A percentile compares a stretch with the other conserved stretches of the same genome.
Evolutionary conservation across 768 basidiomycete genomes (phyloP).

Genomic region (Cubamyces lactineus): DNA sequence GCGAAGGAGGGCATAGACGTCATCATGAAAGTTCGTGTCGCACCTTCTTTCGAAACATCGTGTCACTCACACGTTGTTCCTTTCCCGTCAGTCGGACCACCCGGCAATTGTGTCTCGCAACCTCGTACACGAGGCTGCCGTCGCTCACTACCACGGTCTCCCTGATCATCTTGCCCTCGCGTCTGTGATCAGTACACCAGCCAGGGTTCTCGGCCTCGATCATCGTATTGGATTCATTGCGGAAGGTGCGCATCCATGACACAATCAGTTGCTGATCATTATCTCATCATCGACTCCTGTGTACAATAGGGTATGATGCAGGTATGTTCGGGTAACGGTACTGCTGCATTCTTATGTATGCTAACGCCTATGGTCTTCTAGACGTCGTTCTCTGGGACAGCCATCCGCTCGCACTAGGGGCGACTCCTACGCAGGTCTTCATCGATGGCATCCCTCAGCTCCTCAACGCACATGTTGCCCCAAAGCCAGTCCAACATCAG

Average conservation of each 20-base stretch:
- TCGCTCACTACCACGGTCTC: slow-evolving; percentile 69
- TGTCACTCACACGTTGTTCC: neutral
- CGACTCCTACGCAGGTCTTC: slow-evolving; percentile 80
- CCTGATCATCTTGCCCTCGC: slow-evolving; percentile 55
- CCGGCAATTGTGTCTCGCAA: slow-evolving; percentile 64
- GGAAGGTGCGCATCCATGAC: slow-evolving; percentile 45
- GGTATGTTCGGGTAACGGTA: slow-evolving; percentile 27
- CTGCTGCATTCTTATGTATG: neutral
- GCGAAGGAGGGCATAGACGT: slow-evolving; percentile 52
- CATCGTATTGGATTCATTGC: slow-evolving; percentile 73
- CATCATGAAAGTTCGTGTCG: slow-evolving; percentile 50
- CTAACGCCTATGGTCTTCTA: slow-evolving; percentile 13
- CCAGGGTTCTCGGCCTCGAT: slow-evolving; percentile 62
- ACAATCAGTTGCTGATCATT: neutral
- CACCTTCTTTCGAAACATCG: neutral
- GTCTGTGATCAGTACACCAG: slow-evolving; percentile 68
- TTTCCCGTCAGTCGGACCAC: slow-evolving; percentile 51
- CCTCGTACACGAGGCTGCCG: slow-evolving; percentile 71
- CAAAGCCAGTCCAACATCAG: slow-evolving; percentile 56
- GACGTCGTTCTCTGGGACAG: slow-evolving; percentile 69
- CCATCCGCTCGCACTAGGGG: slow-evolving; percentile 77
- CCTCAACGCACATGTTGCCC: slow-evolving; percentile 37
- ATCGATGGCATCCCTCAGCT: slow-evolving; percentile 82
- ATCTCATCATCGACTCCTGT: neutral
- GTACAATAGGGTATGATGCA: slow-evolving; percentile 72